phyloP scores from a whole-genome alignment of 1,284 basidiomycete species.

The Leccinum laetum region DNA sequence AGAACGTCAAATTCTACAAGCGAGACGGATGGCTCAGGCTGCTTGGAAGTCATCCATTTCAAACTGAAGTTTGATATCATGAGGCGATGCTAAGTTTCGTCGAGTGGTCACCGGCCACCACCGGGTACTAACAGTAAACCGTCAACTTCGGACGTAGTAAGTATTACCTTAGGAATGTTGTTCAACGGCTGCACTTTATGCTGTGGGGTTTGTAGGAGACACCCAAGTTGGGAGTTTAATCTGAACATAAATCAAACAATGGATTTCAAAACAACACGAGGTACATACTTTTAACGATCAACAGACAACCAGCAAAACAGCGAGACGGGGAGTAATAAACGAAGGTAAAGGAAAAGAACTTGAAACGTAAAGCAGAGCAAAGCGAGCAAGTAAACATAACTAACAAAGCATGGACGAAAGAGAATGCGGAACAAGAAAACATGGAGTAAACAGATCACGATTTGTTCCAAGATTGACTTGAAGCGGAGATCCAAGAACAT shows the following conservation, averaged over 20 bases:
- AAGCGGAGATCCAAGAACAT: not conserved
- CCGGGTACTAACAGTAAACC: not conserved
- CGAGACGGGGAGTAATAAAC: not conserved
- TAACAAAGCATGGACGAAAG: not conserved
- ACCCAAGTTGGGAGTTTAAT: not conserved
- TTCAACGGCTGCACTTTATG: no score
- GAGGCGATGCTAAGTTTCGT: no score
- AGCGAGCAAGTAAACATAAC: not conserved
- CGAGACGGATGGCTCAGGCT: no score
- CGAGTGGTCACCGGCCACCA: no score
- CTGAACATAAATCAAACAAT: not conserved
- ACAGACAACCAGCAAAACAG: not conserved
- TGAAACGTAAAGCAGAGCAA: not conserved
- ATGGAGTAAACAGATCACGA: not conserved
- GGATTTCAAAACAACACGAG: conserved; percentile 1
- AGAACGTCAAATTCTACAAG: no score
- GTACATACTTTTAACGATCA: not conserved
- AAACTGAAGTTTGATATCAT: no score
- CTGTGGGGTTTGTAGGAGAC: not conserved
- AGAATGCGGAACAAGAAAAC: not conserved
- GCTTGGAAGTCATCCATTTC: no score
- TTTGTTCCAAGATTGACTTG: not conserved
- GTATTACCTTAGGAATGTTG: no score
- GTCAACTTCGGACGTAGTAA: not conserved
- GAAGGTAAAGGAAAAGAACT: not conserved